These are phyloP conservation scores for Casuarina glauca DNA, from an alignment of 306 rosid genomes.

Conservation along the genomic window DNA sequence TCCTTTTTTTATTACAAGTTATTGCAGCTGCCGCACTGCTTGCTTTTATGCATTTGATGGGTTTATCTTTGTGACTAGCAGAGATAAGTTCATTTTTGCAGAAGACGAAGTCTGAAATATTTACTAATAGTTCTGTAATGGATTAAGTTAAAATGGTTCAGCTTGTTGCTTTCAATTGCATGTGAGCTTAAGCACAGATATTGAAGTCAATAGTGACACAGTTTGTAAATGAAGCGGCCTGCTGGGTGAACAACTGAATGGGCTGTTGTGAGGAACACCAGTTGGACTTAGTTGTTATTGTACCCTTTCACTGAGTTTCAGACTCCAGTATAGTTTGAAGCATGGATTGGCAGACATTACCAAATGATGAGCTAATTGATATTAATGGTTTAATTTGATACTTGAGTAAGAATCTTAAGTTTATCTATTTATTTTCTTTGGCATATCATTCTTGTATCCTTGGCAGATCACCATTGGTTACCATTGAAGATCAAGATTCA, in stretches of 20 bases:
- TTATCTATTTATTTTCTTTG: not conserved
- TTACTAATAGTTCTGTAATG: slow-evolving; percentile 54
- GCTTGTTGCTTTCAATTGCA: not conserved
- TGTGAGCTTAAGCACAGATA: not conserved
- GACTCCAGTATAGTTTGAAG: not conserved
- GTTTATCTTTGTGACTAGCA: slow-evolving; percentile 22
- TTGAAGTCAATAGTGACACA: not conserved
- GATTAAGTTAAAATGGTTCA: not conserved
- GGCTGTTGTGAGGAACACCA: not conserved
- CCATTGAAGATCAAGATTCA: not conserved
- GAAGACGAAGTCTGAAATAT: slow-evolving; percentile 57
- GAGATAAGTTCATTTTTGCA: slow-evolving; percentile 47
- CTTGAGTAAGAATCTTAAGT: not conserved
- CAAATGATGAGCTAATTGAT: not conserved
- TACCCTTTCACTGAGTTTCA: not conserved
- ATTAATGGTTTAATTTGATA: not conserved
- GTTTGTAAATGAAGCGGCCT: not conserved
- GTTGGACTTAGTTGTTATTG: not conserved
- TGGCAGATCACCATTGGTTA: not conserved
- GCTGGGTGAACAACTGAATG: not conserved
- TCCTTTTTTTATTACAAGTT: not conserved
- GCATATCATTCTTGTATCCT: not conserved
- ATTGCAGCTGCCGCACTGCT: slow-evolving; percentile 8
- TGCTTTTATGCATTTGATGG: slow-evolving; percentile 22
- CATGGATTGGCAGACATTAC: not conserved